phyloP scores from a whole-genome alignment of 1,284 basidiomycete species.

The Phlebopus sp. region DNA sequence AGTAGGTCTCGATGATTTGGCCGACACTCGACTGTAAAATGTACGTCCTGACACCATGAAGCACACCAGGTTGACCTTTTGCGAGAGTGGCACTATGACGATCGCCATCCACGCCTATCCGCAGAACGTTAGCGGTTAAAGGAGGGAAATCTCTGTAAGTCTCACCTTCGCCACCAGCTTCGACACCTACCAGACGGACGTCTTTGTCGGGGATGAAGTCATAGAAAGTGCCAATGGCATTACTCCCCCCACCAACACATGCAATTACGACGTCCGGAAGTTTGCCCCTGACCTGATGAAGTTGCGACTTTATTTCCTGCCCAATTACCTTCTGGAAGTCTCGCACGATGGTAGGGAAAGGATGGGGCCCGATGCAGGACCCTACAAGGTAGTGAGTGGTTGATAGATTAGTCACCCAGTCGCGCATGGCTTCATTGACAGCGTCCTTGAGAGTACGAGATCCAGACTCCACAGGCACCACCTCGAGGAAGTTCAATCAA shows the following conservation, averaged over 20 bases:
- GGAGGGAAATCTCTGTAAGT: slow-evolving; percentile 1
- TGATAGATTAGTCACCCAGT: slow-evolving; percentile 96
- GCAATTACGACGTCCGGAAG: slow-evolving; percentile 95
- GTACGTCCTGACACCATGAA: slow-evolving; percentile 96
- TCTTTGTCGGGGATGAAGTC: slow-evolving; percentile 87
- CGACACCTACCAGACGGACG: slow-evolving; percentile 89
- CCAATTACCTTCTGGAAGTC: slow-evolving; percentile 98
- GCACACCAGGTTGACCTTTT: slow-evolving; percentile 88
- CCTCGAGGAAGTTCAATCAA: slow-evolving; percentile 43
- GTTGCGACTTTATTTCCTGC: slow-evolving; percentile 90
- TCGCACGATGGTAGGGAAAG: slow-evolving; percentile 97
- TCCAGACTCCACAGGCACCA: slow-evolving; percentile 92
- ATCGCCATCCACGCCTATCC: slow-evolving; percentile 72
- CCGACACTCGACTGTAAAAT: slow-evolving; percentile 86
- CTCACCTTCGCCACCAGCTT: slow-evolving; percentile 91
- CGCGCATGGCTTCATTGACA: slow-evolving; percentile 94
- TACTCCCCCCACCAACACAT: slow-evolving; percentile 96
- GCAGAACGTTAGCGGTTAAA: slow-evolving; percentile 5
- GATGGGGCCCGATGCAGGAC: slow-evolving; percentile 96
- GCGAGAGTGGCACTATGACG: slow-evolving; percentile 91
- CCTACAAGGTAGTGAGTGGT: slow-evolving; percentile 97
- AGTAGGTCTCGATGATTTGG: slow-evolving; percentile 97
- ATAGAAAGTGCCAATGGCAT: slow-evolving; percentile 96
- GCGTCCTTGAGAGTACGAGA: slow-evolving; percentile 97
- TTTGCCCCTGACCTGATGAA: slow-evolving; percentile 73